Evolutionary conservation across 2,329 filamentous ascomycete species (phyloP).

Genomic region (Thielaviopsis euricoi): DNA sequence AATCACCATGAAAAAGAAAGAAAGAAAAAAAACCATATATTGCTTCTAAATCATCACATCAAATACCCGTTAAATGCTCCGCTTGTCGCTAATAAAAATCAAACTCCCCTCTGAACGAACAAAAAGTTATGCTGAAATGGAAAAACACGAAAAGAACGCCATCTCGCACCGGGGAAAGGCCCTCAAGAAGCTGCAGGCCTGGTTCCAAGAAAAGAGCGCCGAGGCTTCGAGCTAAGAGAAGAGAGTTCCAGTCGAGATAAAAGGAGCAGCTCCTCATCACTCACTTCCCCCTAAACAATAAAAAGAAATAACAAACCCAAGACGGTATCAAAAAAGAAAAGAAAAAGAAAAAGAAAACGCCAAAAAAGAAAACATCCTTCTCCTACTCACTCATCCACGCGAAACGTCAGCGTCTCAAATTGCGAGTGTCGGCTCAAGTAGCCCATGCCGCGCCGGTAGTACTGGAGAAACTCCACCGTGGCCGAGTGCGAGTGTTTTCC

Average conservation of each 20-base stretch:
- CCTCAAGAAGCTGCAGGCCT: slow-evolving; percentile 69
- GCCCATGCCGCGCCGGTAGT: slow-evolving; percentile 53
- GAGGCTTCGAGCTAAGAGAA: not conserved
- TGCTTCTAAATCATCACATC: not conserved
- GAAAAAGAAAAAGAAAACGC: not conserved
- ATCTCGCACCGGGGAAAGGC: slow-evolving; percentile 84
- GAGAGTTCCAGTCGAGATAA: too few relatives aligned
- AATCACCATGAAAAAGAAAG: not conserved
- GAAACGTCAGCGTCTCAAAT: slow-evolving; percentile 64
- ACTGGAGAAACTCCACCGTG: slow-evolving; percentile 40
- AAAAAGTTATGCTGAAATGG: slow-evolving; percentile 77
- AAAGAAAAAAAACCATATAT: too few relatives aligned
- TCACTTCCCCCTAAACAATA: too few relatives aligned
- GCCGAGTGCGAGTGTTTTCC: not conserved
- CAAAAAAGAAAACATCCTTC: too few relatives aligned
- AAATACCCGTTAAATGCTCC: not conserved
- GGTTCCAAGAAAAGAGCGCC: slow-evolving; percentile 41
- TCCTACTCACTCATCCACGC: not conserved
- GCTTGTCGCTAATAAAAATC: not conserved
- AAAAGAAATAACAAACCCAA: too few relatives aligned
- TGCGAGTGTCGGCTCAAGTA: slow-evolving; percentile 56
- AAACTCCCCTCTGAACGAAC: not conserved
- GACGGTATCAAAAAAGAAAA: not conserved
- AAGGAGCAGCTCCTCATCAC: not conserved
- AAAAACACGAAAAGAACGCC: slow-evolving; percentile 69